Evolutionary conservation across 83 land plant species (phyloP), one percentile per base, ranked within the genome.

Genomic region (Diphasiastrum complanatum): DNA sequence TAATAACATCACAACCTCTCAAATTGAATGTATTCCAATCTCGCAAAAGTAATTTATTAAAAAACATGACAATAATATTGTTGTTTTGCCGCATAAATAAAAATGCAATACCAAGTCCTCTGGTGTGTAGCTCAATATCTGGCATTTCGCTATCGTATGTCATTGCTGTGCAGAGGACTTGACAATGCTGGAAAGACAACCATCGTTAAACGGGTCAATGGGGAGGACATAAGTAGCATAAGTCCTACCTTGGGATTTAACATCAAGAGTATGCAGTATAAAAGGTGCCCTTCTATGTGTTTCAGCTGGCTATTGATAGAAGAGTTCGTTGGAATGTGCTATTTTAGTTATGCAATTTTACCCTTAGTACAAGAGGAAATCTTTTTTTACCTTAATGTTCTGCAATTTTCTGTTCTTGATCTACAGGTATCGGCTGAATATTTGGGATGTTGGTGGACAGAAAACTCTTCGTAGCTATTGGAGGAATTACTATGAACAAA

Each of bases 181-280:
- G 99, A 93, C 51, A 93, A 93, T 79, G 93, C 99, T 1, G 99
- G 99, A 3, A 93, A 93, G 67, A 89, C 99, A 2, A 93, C 99
- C 1, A 86, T 93, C 27, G 99, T 93, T 19, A 72, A 89, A 66
- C 78, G 82, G 60, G 83, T 93, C 51, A 93, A 93, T 75, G 96
- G 96, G 3, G 99, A 93, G 58, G 99, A 93, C 66, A 92, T 90
- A 14, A 93, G 92, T 53, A 75, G 77, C 65, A 93, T 93, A 65
- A 93, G 96, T 63, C 96, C 99, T 31, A 93, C 99, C 0, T 79
- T 93, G 2, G 99, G 99, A 4, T 93, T 93, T 76, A 93, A 93
- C 71, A 93, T 93, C 77, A 93, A 93, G 58, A 93, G 96, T 65
- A 83, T 93, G 78, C 61, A 74, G 27, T 93, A 89, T 67, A 82